These are phyloP conservation scores for Cucurbita ficifolia DNA, from an alignment of 306 rosid genomes.

Conservation along the genomic window DNA sequence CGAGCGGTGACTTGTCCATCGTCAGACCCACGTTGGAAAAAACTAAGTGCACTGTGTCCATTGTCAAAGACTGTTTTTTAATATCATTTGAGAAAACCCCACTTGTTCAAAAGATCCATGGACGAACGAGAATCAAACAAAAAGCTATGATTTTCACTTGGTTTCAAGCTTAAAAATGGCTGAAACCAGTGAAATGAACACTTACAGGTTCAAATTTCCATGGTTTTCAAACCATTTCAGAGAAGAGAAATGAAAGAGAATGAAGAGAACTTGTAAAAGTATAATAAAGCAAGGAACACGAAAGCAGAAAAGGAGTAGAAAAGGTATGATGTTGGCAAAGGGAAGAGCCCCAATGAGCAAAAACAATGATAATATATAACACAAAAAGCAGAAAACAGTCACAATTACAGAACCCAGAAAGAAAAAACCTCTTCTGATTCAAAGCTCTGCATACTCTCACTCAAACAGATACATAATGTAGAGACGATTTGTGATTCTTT, in stretches of 20 bases:
- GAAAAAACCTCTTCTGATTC: background rate
- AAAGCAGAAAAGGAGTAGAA: conserved; percentile 70
- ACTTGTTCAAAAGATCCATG: background rate
- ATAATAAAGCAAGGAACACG: conserved; percentile 25
- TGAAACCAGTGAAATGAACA: background rate
- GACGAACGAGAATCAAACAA: background rate
- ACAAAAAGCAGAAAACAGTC: background rate
- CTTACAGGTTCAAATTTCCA: background rate
- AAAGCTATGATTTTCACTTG: background rate
- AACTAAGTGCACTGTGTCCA: background rate
- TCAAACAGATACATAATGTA: background rate
- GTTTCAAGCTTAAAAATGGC: background rate
- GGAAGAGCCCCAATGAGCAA: conserved; percentile 21
- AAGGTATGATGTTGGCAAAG: conserved; percentile 44
- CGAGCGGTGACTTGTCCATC: conserved; percentile 9
- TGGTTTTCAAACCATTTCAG: background rate
- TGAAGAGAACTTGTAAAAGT: background rate
- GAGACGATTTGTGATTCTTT: background rate
- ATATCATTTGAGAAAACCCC: background rate
- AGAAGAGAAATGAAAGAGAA: conserved; percentile 6
- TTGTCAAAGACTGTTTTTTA: background rate
- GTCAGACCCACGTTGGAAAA: conserved; percentile 26
- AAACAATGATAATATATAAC: background rate
- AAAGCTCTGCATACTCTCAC: background rate
- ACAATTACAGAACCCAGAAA: background rate